These are phyloP conservation scores for Passiflora organensis DNA, from an alignment of 345 rosid genomes.

Conservation along the genomic window DNA sequence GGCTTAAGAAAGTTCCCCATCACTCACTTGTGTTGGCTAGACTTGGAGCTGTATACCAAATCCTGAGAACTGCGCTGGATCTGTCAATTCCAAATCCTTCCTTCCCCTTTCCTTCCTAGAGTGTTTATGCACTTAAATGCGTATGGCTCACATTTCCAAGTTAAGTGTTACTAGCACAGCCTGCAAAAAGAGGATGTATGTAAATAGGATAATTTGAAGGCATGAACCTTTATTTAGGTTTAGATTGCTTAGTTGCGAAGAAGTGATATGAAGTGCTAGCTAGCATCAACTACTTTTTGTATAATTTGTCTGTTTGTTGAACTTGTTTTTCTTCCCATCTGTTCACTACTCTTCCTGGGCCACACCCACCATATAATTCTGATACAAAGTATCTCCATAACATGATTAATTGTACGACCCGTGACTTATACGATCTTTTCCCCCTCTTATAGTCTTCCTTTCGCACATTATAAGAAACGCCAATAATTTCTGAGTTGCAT, in stretches of 20 bases:
- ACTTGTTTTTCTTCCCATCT: slow-evolving; percentile 16
- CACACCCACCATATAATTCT: slow-evolving; percentile 22
- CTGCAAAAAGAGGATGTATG: neutral
- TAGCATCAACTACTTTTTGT: slow-evolving; percentile 19
- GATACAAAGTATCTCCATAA: slow-evolving; percentile 21
- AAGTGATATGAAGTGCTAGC: slow-evolving; percentile 11
- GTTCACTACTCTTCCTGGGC: slow-evolving; percentile 15
- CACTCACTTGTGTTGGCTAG: neutral
- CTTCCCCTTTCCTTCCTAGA: slow-evolving; percentile 5
- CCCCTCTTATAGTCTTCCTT: neutral
- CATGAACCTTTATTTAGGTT: neutral
- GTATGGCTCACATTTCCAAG: slow-evolving; percentile 12
- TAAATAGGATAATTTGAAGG: neutral
- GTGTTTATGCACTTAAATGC: slow-evolving; percentile 10
- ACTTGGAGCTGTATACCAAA: neutral
- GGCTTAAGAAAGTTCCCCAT: slow-evolving; percentile 79
- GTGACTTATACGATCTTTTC: neutral
- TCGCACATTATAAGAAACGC: neutral
- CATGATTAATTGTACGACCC: neutral
- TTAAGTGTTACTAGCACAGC: neutral
- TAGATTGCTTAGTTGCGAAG: neutral
- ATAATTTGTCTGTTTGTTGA: slow-evolving; percentile 32
- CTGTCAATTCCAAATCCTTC: slow-evolving; percentile 1
- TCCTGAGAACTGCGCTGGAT: neutral
- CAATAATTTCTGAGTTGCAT: neutral